Conservation (phyloP, 2,329 filamentous ascomycete genomes). For the Verticillium klebahnii region DNA sequence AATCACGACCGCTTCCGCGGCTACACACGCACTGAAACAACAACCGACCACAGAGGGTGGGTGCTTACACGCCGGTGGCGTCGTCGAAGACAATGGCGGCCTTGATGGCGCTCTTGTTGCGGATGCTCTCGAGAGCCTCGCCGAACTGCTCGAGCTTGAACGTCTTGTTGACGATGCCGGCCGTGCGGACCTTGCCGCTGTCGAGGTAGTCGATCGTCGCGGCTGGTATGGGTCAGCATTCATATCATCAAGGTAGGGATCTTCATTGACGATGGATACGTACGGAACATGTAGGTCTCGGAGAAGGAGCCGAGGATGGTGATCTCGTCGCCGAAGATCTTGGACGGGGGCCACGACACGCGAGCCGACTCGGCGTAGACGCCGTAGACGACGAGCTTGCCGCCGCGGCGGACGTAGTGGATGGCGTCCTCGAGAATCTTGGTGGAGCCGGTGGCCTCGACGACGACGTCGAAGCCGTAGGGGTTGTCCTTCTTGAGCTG, state of each 20-base stretch:
- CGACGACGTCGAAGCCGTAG: slow-evolving; percentile 63
- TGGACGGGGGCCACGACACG: slow-evolving; percentile 65
- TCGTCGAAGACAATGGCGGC: slow-evolving; percentile 68
- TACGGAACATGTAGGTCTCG: slow-evolving; percentile 68
- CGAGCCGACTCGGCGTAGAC: slow-evolving; percentile 61
- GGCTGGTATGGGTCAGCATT: slow-evolving; percentile 19
- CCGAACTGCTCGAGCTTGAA: slow-evolving; percentile 71
- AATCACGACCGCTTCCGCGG: not conserved
- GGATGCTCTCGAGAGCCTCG: slow-evolving; percentile 66
- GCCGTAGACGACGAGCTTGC: slow-evolving; percentile 68
- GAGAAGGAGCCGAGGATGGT: slow-evolving; percentile 71
- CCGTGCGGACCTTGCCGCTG: slow-evolving; percentile 56
- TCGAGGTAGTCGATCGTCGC: slow-evolving; percentile 49
- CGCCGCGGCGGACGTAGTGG: slow-evolving; percentile 66
- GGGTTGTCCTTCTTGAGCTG: slow-evolving; percentile 61
- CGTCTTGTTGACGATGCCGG: slow-evolving; percentile 68
- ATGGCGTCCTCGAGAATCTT: slow-evolving; percentile 68
- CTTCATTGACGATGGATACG: slow-evolving; percentile 13
- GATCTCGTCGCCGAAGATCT: slow-evolving; percentile 66
- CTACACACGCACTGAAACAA: not conserved
- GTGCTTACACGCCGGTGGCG: slow-evolving; percentile 15
- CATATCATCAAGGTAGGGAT: too few relatives aligned
- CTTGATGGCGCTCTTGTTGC: slow-evolving; percentile 70
- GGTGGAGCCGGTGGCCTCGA: slow-evolving; percentile 65
- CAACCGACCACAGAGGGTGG: not conserved